Conservation (phyloP, 1,284 basidiomycete species). For the Trichosporon sp. region DNA sequence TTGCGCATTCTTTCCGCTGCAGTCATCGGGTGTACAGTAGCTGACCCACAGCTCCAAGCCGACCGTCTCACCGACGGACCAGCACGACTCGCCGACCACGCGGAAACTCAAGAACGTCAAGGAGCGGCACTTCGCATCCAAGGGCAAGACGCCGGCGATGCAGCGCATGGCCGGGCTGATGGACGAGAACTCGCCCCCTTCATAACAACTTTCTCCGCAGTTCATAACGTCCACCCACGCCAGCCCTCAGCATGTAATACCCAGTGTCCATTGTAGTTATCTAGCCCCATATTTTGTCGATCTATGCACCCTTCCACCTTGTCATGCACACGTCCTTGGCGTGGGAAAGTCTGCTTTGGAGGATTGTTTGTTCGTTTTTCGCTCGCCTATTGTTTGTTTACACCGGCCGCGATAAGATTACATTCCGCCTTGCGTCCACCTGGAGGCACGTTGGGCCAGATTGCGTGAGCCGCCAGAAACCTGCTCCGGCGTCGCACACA, state of each 20-base stretch:
- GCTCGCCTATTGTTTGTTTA: no score
- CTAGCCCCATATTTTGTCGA: neutral
- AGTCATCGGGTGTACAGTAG: neutral
- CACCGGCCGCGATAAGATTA: neutral
- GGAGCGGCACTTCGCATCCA: conserved; percentile 77
- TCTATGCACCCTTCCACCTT: neutral
- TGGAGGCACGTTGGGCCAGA: neutral
- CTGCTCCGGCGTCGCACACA: neutral
- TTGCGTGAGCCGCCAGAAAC: neutral
- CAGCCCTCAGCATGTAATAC: neutral
- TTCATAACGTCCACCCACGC: neutral
- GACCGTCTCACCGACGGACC: conserved; percentile 86
- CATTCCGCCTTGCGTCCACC: neutral
- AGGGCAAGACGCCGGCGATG: conserved; percentile 6
- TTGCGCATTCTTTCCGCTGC: neutral
- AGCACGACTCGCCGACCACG: conserved; percentile 85
- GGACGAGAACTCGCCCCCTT: conserved; percentile 18
- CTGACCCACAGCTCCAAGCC: conserved; percentile 66
- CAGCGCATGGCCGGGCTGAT: conserved; percentile 12
- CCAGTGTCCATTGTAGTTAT: conserved; percentile 13
- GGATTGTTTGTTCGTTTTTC: no score
- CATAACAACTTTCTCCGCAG: neutral
- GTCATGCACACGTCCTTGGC: neutral
- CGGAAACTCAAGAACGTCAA: conserved; percentile 84
- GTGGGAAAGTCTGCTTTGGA: neutral